Conservation (phyloP, 73 alveolate genomes). For the Stentor coeruleus region DNA sequence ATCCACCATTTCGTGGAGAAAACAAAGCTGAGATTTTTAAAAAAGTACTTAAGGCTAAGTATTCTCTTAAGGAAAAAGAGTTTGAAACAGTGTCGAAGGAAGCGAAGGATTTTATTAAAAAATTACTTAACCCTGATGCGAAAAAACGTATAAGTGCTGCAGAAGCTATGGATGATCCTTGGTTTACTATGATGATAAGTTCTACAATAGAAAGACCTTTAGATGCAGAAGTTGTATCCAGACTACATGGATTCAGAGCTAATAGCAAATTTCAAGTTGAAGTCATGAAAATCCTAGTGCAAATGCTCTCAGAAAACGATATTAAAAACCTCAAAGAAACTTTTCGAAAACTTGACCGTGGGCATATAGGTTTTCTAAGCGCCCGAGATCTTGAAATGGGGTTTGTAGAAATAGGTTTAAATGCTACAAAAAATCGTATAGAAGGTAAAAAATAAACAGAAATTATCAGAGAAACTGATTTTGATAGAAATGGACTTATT, state of each 20-base stretch:
- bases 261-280: background rate
- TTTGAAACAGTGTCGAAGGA: constrained; percentile 34
- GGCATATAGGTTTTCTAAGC: background rate
- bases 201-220: background rate
- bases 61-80: background rate
- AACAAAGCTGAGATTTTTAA: constrained; percentile 37
- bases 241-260: background rate
- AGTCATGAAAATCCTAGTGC: background rate
- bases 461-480: constrained; percentile 27
- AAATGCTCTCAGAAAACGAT: background rate
- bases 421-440: background rate
- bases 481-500: constrained; percentile 33
- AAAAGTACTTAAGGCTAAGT: background rate
- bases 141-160: constrained; percentile 43
- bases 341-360: background rate
- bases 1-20: constrained; percentile 53
- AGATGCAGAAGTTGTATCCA: background rate
- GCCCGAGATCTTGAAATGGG: background rate
- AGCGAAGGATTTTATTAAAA: constrained; percentile 49
- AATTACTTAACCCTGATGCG: constrained; percentile 46
- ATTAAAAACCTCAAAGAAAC: background rate
- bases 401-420: background rate
- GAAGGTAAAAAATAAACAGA: constrained; percentile 31
- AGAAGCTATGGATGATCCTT: constrained; percentile 46
- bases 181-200: constrained; percentile 41